Conservation (phyloP, 176 grass and related monocot genomes). For the Lolium multiflorum region DNA sequence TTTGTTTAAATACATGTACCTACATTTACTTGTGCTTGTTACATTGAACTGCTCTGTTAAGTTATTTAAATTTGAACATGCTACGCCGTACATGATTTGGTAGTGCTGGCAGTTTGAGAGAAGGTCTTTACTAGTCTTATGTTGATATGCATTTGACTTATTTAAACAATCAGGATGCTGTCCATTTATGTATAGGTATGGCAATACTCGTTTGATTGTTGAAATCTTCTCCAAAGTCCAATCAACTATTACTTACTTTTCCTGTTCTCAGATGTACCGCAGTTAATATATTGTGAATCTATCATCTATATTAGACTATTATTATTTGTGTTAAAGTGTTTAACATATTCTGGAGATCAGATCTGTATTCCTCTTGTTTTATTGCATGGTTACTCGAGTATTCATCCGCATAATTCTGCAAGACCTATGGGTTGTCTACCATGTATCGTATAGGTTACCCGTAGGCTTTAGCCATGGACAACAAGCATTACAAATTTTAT, state of each 20-base stretch:
- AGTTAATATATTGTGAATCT: background rate
- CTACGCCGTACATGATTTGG: background rate
- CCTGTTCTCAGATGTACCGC: background rate
- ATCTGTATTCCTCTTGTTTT: background rate
- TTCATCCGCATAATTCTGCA: conserved; percentile 9
- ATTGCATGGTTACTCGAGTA: background rate
- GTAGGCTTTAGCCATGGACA: background rate
- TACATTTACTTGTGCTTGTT: background rate
- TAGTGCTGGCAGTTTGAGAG: background rate
- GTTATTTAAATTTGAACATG: conserved; percentile 7
- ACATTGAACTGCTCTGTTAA: background rate
- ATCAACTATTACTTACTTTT: conserved; percentile 6
- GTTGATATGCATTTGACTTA: conserved; percentile 10
- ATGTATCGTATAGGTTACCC: background rate
- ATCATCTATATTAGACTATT: background rate
- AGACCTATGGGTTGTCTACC: background rate
- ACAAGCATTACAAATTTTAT: background rate
- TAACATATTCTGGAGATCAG: background rate
- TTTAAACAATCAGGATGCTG: background rate
- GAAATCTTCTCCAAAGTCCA: background rate
- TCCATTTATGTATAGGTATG: background rate
- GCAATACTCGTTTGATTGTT: conserved; percentile 9
- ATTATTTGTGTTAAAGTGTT: background rate
- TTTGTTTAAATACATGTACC: conserved; percentile 17
- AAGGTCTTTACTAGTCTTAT: background rate